Evolutionary conservation across 495 filamentous ascomycete species (phyloP).

Genomic region (Mytilinidion resinicola): DNA sequence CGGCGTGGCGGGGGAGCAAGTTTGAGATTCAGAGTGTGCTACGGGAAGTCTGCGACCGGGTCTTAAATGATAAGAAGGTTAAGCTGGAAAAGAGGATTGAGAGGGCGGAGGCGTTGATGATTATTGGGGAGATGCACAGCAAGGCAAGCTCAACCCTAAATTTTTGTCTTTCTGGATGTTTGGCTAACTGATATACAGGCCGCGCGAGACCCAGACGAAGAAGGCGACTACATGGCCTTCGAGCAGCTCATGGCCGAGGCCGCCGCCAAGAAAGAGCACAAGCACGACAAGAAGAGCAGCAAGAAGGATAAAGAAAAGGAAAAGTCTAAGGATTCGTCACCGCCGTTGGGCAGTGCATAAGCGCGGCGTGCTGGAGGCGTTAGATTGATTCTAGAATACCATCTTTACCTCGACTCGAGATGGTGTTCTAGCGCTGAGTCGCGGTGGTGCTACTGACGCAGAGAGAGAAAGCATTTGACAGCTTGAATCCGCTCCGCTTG

Average conservation of each 20-base stretch:
- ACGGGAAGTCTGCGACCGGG: constrained; percentile 66
- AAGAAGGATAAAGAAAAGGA: constrained; percentile 53
- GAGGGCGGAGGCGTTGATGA: constrained; percentile 78
- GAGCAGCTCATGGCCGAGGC: constrained; percentile 97
- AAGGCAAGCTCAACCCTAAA: constrained; percentile 53
- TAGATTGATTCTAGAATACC: too few species aligned
- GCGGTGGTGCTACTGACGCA: too few species aligned
- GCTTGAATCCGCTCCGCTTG: too few species aligned
- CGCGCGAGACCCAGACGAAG: constrained; percentile 85
- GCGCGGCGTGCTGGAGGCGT: too few species aligned
- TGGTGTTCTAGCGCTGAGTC: too few species aligned
- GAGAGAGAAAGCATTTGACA: too few species aligned
- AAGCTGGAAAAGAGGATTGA: constrained; percentile 79
- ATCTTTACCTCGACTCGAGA: too few species aligned
- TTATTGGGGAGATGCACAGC: constrained; percentile 80
- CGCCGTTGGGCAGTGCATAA: too few species aligned
- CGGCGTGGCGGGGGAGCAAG: constrained; percentile 93
- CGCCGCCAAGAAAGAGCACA: constrained; percentile 79
- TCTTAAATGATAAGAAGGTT: constrained; percentile 73
- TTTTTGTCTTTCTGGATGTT: background rate
- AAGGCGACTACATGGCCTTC: constrained; percentile 98
- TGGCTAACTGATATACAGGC: constrained; percentile 53
- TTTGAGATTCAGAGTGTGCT: constrained; percentile 97
- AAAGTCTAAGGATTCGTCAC: background rate
- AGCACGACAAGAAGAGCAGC: constrained; percentile 64